These are phyloP conservation scores for Eucalyptus regnans DNA, from an alignment of 345 rosid species.

Conservation along the genomic window DNA sequence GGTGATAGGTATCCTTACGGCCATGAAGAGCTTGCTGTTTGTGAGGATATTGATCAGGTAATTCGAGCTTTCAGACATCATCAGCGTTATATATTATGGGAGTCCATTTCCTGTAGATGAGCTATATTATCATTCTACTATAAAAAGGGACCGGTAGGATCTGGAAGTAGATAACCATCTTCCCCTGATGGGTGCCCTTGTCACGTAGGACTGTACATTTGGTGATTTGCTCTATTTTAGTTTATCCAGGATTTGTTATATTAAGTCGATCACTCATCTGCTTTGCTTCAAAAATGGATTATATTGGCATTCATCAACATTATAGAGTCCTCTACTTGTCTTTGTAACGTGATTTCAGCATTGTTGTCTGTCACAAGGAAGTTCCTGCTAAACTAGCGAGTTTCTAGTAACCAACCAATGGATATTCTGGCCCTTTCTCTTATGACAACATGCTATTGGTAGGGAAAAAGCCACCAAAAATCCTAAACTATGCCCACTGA, in stretches of 20 bases:
- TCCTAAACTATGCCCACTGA: no score
- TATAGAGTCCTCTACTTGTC: not conserved
- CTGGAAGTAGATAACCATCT: not conserved
- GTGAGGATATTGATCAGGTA: constrained; percentile 11
- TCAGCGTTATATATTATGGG: not conserved
- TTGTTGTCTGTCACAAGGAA: not conserved
- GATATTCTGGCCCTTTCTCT: not conserved
- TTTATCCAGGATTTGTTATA: not conserved
- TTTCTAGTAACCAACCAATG: not conserved
- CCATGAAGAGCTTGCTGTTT: constrained; percentile 7
- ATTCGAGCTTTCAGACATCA: not conserved
- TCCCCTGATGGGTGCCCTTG: not conserved
- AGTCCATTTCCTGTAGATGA: not conserved
- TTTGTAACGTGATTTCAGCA: not conserved
- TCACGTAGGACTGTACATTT: not conserved
- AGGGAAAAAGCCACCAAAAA: rapidly evolving
- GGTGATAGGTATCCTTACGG: not conserved
- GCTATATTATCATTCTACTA: not conserved
- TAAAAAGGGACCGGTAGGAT: not conserved
- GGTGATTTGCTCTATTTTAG: not conserved
- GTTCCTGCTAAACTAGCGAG: not conserved
- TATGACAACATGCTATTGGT: not conserved
- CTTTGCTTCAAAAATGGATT: not conserved
- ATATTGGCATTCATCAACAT: not conserved
- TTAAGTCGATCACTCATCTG: not conserved